Conservation (phyloP, 2,329 filamentous ascomycete species). For the Davidsoniella neocaledoniae region DNA sequence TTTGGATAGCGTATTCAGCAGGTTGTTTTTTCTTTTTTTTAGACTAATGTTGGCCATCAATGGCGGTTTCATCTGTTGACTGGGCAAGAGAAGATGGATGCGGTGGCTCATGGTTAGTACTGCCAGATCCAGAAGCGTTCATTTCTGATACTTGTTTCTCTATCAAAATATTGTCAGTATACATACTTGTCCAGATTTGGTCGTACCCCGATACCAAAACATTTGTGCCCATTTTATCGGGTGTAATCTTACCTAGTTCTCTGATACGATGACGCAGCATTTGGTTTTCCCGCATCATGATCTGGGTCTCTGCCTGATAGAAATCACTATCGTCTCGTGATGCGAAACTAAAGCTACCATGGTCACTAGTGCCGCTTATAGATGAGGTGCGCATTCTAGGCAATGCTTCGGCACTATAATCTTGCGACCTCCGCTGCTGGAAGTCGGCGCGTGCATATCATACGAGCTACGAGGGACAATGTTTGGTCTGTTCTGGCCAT, state of each 20-base stretch:
- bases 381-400: slow-evolving; percentile 40
- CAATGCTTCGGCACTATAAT: slow-evolving; percentile 28
- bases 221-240: background rate
- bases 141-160: slow-evolving; percentile 36
- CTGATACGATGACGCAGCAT: slow-evolving; percentile 62
- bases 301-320: slow-evolving; percentile 70
- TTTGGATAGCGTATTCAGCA: too few relatives aligned
- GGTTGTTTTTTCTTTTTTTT: too few relatives aligned
- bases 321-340: slow-evolving; percentile 57
- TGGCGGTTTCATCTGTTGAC: too few relatives aligned
- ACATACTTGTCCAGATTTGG: background rate
- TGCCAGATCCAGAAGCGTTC: slow-evolving; percentile 13
- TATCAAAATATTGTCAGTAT: slow-evolving; percentile 17
- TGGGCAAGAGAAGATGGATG: too few relatives aligned
- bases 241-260: slow-evolving; percentile 43
- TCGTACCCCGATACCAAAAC: background rate
- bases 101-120: too few relatives aligned
- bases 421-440: slow-evolving; percentile 34
- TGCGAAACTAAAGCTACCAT: slow-evolving; percentile 26
- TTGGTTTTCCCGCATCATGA: slow-evolving; percentile 61
- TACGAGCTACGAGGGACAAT: slow-evolving; percentile 38
- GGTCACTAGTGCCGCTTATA: slow-evolving; percentile 35
- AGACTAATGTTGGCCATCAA: too few relatives aligned
- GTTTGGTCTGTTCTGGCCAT: slow-evolving; percentile 25
- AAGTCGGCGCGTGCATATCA: slow-evolving; percentile 39